Evolutionary conservation across 192 early-diverging fungal genomes (phyloP), one percentile per base, ranked within the genome.

Genomic region (Coemansia interrupta): DNA sequence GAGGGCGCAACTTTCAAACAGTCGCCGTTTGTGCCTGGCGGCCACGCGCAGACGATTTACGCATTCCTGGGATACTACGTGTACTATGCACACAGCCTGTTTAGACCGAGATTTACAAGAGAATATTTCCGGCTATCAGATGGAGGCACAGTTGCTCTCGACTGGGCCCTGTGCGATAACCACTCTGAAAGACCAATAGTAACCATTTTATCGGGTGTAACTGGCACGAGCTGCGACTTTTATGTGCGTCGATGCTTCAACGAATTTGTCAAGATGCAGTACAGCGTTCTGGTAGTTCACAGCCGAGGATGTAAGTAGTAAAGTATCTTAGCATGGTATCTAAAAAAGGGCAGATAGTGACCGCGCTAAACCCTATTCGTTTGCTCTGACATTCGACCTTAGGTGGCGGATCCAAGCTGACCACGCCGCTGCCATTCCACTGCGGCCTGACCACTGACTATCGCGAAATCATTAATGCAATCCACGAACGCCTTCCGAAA

Each of bases 181-280:
- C 70, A 80, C 24, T 73, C 74, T 19, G 66, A 82, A 44, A 82
- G 84, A 8, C 92, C 93, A 1, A 89, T 87, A 23, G 63, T 96
- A 30, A 84, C 95, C 2, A 82, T 93, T 19, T 65, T 92, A 5
- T 94, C 96, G 54, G 94, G 96, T 14, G 78, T 98, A 23, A 96
- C 94, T 5, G 96, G 96, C 40, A 92, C 92, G 15, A 91, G 88
- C 48, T 86, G 90, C 77, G 94, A 96, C 61, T 86, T 83, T 24
- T 98, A 98, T 62, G 88, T 98, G 28, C 85, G 87, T 17, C 84
- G 83, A 19, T 65, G 95, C 54, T 82, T 90, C 46, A 73, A 89
- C 43, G 70, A 78, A 51, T 68, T 90, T 56, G 60, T 74, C 19
- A 81, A 79, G 40, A 75, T 83, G 29, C 80, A 86, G 26, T 92